A percentile compares a stretch with the other conserved stretches of the same genome.
Evolutionary conservation across 1,284 basidiomycete species (phyloP).

Genomic region (Pyrrhoderma lamaoense): DNA sequence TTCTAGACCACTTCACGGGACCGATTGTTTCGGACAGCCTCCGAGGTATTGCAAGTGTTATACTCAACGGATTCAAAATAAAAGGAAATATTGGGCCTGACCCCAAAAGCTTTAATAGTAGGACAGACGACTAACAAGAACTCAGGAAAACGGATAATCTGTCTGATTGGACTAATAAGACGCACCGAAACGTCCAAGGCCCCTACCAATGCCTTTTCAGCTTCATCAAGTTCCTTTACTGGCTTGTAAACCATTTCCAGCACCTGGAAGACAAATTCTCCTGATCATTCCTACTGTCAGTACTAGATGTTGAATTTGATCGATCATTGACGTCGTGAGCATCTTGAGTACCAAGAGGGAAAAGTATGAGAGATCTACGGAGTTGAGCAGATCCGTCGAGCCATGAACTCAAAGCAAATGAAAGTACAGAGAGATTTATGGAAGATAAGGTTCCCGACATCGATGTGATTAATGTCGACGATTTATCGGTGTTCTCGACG

Average conservation of each 20-base stretch:
- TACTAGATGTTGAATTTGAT: neutral
- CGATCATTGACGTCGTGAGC: slow-evolving; percentile 7
- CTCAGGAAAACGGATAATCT: neutral
- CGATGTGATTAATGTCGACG: neutral
- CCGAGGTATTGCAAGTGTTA: slow-evolving; percentile 20
- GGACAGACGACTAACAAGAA: slow-evolving; percentile 21
- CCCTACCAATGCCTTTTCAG: slow-evolving; percentile 19
- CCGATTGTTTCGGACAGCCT: slow-evolving; percentile 7
- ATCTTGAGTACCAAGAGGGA: slow-evolving; percentile 13
- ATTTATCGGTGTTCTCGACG: neutral
- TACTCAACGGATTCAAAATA: slow-evolving; percentile 22
- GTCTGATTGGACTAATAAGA: neutral
- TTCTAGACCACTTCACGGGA: slow-evolving; percentile 19
- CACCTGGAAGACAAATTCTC: neutral
- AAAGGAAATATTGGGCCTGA: slow-evolving; percentile 23
- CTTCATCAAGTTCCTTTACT: slow-evolving; percentile 19
- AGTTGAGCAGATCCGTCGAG: slow-evolving; percentile 23
- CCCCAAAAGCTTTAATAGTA: slow-evolving; percentile 21
- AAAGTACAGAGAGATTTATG: slow-evolving; percentile 11
- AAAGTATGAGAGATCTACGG: slow-evolving; percentile 19
- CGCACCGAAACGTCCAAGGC: slow-evolving; percentile 20
- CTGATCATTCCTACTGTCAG: neutral
- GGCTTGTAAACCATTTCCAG: slow-evolving; percentile 18
- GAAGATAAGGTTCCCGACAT: slow-evolving; percentile 14
- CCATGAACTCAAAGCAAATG: slow-evolving; percentile 22